A percentile compares a stretch with the other conserved stretches of the same genome.
phyloP scores from a whole-genome alignment of 1,139 yeast species.

The Protomyces pachydermus region DNA sequence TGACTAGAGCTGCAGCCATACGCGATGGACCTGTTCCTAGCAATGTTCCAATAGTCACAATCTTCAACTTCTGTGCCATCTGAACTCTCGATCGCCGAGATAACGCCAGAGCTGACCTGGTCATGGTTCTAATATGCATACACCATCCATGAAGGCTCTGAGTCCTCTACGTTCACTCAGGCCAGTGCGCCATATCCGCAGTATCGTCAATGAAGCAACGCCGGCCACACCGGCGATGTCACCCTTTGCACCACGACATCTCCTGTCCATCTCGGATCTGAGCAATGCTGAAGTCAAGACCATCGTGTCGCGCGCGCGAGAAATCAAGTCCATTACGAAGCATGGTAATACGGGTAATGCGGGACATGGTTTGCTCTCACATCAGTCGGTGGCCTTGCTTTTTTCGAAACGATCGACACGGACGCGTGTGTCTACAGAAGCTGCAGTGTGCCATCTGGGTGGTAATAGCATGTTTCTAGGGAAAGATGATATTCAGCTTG shows the following conservation, averaged over 20 bases:
- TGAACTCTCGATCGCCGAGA: no score
- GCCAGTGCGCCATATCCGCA: neutral
- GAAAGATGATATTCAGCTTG: constrained; percentile 90
- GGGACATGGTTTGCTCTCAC: constrained; percentile 38
- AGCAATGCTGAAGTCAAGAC: constrained; percentile 58
- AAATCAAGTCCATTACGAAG: constrained; percentile 56
- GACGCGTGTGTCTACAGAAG: constrained; percentile 90
- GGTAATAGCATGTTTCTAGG: constrained; percentile 97
- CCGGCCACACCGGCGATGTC: constrained; percentile 19
- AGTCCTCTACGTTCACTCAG: neutral
- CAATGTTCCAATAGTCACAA: no score
- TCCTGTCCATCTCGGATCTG: constrained; percentile 66
- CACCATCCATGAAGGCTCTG: neutral
- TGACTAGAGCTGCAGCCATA: neutral
- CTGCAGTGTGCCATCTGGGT: constrained; percentile 88
- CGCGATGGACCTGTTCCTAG: no score
- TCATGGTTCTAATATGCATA: no score
- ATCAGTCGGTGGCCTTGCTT: constrained; percentile 74
- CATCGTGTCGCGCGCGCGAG: constrained; percentile 60
- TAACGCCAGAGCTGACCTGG: no score
- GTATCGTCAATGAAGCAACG: constrained; percentile 1
- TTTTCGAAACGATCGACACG: constrained; percentile 91
- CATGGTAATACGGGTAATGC: constrained; percentile 40
- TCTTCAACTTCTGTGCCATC: no score
- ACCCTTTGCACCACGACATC: constrained; percentile 46